These are phyloP conservation scores for Lipomyces sp. DNA, from an alignment of 805 yeast species.

Conservation along the genomic window DNA sequence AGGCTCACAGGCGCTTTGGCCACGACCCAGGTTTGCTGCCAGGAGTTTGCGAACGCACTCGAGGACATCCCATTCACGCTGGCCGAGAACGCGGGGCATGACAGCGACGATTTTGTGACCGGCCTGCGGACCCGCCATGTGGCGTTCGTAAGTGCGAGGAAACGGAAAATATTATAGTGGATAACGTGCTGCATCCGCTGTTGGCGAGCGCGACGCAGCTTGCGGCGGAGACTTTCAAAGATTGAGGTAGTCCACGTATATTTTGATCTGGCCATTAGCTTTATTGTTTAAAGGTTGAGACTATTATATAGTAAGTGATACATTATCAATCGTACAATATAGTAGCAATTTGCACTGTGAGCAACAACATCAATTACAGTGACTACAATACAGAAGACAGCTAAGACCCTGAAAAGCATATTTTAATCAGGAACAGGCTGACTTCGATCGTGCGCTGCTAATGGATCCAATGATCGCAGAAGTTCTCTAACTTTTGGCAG, in stretches of 20 bases:
- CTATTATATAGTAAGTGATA: no score
- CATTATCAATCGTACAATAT: no score
- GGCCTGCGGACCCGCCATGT: slow-evolving; percentile 90
- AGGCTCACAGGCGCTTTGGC: slow-evolving; percentile 75
- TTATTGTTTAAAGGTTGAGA: no score
- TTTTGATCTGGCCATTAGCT: slow-evolving; percentile 77
- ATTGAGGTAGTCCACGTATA: slow-evolving; percentile 93
- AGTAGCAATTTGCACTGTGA: no score
- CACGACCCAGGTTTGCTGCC: slow-evolving; percentile 85
- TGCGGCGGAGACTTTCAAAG: slow-evolving; percentile 96
- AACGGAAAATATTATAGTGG: slow-evolving; percentile 89
- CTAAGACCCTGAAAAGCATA: no score
- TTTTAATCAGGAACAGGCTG: no score
- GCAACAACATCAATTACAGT: no score
- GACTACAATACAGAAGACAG: no score
- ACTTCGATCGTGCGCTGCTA: no score
- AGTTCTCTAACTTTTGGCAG: no score
- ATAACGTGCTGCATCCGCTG: slow-evolving; percentile 95
- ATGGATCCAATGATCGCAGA: no score
- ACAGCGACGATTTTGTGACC: slow-evolving; percentile 86
- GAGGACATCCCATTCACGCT: slow-evolving; percentile 91
- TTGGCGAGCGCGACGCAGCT: slow-evolving; percentile 91
- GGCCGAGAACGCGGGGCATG: slow-evolving; percentile 93
- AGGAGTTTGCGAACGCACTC: slow-evolving; percentile 85
- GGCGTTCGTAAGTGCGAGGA: slow-evolving; percentile 94